phyloP scores from a whole-genome alignment of 305 asterid species.

The Nicotiana rustica region DNA sequence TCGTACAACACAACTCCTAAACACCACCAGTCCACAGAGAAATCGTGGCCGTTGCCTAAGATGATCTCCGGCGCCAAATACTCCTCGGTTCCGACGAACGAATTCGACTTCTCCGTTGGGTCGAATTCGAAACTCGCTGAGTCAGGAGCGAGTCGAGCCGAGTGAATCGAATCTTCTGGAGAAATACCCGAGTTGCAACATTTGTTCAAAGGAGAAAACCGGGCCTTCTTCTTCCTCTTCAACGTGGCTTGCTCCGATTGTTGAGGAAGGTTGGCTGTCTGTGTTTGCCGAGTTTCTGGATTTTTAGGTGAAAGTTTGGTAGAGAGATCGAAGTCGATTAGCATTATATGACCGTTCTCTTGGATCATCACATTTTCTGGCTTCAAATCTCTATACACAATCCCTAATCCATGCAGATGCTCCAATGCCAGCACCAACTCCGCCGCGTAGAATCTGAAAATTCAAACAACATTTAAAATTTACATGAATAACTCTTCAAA shows the following conservation, averaged over 20 bases:
- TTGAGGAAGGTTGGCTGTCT: constrained; percentile 31
- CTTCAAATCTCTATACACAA: constrained; percentile 93
- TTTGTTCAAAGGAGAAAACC: constrained; percentile 39
- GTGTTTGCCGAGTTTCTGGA: constrained; percentile 48
- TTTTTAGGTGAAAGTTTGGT: constrained; percentile 64
- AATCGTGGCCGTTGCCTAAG: constrained; percentile 85
- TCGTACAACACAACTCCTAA: constrained; percentile 80
- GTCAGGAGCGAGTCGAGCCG: constrained; percentile 43
- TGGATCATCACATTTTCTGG: constrained; percentile 96
- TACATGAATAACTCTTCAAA: neutral
- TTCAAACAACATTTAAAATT: neutral
- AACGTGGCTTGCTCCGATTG: constrained; percentile 35
- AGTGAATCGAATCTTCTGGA: constrained; percentile 55
- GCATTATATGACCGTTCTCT: constrained; percentile 85
- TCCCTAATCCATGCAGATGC: constrained; percentile 77
- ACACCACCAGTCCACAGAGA: constrained; percentile 98
- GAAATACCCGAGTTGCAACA: constrained; percentile 57
- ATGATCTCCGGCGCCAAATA: constrained; percentile 92
- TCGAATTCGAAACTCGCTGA: constrained; percentile 50
- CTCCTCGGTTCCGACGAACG: constrained; percentile 96
- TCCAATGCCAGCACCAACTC: constrained; percentile 85
- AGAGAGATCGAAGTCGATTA: constrained; percentile 90
- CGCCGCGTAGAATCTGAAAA: constrained; percentile 84
- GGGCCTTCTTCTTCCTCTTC: constrained; percentile 47
- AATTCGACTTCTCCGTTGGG: constrained; percentile 70